phyloP scores from a whole-genome alignment of 306 rosid species.

The Begonia loranthoides region DNA sequence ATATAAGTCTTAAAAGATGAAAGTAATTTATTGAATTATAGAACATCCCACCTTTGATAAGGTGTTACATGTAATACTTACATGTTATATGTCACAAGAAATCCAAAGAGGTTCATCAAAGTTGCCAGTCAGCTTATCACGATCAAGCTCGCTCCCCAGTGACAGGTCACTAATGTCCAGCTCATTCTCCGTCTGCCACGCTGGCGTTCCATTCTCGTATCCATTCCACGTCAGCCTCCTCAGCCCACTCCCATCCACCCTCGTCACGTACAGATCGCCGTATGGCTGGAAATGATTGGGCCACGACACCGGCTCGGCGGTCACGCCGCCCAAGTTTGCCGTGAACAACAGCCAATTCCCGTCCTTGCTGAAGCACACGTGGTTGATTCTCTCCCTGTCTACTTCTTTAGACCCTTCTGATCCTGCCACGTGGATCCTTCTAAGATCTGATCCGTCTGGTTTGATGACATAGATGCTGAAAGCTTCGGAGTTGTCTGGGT shows the following conservation, averaged over 20 bases:
- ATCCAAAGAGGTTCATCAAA: constrained; percentile 78
- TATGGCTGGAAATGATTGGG: constrained; percentile 93
- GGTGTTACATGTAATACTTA: too few relatives aligned
- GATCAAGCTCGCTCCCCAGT: constrained; percentile 6
- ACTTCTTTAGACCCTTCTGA: constrained; percentile 20
- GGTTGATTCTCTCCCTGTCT: constrained; percentile 62
- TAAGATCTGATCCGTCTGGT: constrained; percentile 49
- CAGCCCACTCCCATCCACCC: constrained; percentile 62
- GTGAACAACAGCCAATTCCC: constrained; percentile 75
- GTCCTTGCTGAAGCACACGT: constrained; percentile 58
- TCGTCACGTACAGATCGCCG: constrained; percentile 52
- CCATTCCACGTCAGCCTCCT: constrained; percentile 74
- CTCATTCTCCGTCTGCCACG: constrained; percentile 30
- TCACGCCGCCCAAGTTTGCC: constrained; percentile 56
- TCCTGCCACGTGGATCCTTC: constrained; percentile 49
- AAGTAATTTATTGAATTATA: too few relatives aligned
- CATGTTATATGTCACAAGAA: constrained; percentile 11
- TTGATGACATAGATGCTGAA: constrained; percentile 60
- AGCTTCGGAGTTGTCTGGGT: constrained; percentile 18
- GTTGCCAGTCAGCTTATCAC: constrained; percentile 39
- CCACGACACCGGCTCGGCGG: constrained; percentile 56
- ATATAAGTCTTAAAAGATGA: too few relatives aligned
- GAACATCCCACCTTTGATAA: too few relatives aligned
- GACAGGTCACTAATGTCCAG: constrained; percentile 14
- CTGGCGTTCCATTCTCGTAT: constrained; percentile 72